A percentile compares a stretch with the other conserved stretches of the same genome.
These are phyloP conservation scores for Metrosideros polymorpha DNA, from an alignment of 441 rosid species.

Conservation along the genomic window DNA sequence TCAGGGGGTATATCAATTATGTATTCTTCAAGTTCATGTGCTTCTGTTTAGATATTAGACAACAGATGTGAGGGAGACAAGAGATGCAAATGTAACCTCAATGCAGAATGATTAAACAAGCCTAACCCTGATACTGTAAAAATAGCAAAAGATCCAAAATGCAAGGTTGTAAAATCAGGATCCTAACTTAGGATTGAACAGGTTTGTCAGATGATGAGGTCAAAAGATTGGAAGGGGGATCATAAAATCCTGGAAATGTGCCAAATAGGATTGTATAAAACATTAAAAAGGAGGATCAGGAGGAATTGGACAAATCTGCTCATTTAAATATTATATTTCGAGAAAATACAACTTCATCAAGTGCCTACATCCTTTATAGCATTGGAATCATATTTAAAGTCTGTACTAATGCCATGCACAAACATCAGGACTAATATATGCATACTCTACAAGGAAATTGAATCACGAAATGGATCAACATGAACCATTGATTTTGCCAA, in stretches of 20 bases:
- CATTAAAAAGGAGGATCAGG: background rate
- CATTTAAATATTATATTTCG: background rate
- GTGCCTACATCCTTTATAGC: background rate
- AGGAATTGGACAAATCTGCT: background rate
- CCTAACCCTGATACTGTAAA: background rate
- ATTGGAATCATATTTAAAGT: background rate
- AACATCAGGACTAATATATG: background rate
- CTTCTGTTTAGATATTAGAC: constrained; percentile 29
- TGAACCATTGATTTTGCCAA: background rate
- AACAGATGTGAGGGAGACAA: background rate
- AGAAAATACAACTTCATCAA: background rate
- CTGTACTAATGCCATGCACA: background rate
- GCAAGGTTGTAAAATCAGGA: background rate
- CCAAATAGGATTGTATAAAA: background rate
- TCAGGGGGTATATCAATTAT: constrained; percentile 77
- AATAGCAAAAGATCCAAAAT: background rate
- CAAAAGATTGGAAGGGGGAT: background rate
- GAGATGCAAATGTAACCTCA: background rate
- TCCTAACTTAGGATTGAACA: background rate
- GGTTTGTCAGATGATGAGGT: background rate
- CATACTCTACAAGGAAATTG: background rate
- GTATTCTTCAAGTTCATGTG: constrained; percentile 70
- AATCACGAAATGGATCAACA: background rate
- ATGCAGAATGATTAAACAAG: background rate
- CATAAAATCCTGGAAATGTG: background rate